Percentiles rank a stretch among this genome's conserved stretches.
Evolutionary conservation across 768 basidiomycete species (phyloP).

Genomic region (Mycena belliarum): DNA sequence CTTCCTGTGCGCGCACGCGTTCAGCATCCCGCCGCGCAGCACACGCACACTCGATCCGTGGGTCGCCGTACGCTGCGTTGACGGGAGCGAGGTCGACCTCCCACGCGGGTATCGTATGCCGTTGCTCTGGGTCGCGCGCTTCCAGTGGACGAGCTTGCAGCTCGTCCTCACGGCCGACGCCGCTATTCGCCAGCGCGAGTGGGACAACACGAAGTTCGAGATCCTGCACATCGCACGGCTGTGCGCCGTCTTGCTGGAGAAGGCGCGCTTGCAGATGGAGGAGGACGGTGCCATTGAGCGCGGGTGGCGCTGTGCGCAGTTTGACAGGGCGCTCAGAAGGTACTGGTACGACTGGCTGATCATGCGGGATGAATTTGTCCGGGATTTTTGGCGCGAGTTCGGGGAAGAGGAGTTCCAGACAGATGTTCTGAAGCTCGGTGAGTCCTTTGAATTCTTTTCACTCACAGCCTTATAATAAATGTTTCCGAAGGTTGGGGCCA

Average conservation of each 20-base stretch:
- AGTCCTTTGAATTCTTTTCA: not conserved
- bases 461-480: too few relatives aligned
- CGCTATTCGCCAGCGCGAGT: too few relatives aligned
- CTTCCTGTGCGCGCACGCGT: not conserved
- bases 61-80: too few relatives aligned
- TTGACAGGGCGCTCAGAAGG: too few relatives aligned
- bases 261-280: slow-evolving; percentile 28
- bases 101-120: slow-evolving; percentile 10
- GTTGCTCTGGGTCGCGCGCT: slow-evolving; percentile 6
- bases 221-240: slow-evolving; percentile 44
- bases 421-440: slow-evolving; percentile 42
- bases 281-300: slow-evolving; percentile 29
- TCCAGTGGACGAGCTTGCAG: not conserved
- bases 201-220: slow-evolving; percentile 42
- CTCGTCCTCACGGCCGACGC: not conserved
- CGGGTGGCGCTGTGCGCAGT: slow-evolving; percentile 41
- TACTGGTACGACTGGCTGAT: too few relatives aligned
- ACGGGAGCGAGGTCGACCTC: too few relatives aligned
- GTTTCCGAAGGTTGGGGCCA: not conserved
- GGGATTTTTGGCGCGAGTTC: too few relatives aligned
- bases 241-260: slow-evolving; percentile 33
- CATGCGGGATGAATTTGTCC: too few relatives aligned
- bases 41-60: not conserved
- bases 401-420: too few relatives aligned
- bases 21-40: not conserved